Evolutionary conservation across 2,329 filamentous ascomycete species (phyloP), one percentile per base, ranked within the genome.

Genomic region (Coniochaeta ligniaria): DNA sequence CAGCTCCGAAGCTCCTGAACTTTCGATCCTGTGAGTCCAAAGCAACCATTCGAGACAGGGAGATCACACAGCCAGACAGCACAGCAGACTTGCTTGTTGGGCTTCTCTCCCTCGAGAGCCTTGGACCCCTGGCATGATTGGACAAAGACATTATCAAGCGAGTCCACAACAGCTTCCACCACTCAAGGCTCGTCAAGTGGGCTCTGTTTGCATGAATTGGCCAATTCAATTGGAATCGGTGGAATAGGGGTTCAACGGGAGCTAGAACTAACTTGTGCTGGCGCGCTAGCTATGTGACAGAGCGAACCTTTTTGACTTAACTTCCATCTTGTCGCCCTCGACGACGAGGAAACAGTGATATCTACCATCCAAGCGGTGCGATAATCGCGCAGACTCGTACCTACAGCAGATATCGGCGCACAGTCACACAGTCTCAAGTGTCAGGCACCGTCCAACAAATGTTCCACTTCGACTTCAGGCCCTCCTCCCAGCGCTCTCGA

Each of bases 381-480:
- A 28, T 26, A n/a, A 31, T 31, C 14, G 24, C 47, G 26, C 26
- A 52, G 22, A 47, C 20, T 28, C 14, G 16, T n/a, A 26, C 14
- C 6, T n/a, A 26, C 45, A 12, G 22, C 20, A 26, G 22, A 28
- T 5, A 22, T 5, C 45, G 45, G 45, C 20, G 45, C 22, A 50
- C 45, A 50, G 45, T 24, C 22, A 50, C 45, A 50, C 45, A 26
- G 45, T 50, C 45, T 50, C 45, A 26, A 26, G 22, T 28, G 9
- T 52, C 47, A 17, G n/a, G 47, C 47, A 52, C 24, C 26, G 3
- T 24, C 17, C 54, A 38, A 38, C 54, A 22, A 38, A 56, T 56
- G 54, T 56, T 56, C 31, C 54, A 56, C 12, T 56, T 56, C 54
- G 54, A 56, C 54, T 38, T 56, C 54, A 22, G 54, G 54, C 54